Conservation (phyloP, 1,284 basidiomycete genomes). For the Puccinia polysora region DNA sequence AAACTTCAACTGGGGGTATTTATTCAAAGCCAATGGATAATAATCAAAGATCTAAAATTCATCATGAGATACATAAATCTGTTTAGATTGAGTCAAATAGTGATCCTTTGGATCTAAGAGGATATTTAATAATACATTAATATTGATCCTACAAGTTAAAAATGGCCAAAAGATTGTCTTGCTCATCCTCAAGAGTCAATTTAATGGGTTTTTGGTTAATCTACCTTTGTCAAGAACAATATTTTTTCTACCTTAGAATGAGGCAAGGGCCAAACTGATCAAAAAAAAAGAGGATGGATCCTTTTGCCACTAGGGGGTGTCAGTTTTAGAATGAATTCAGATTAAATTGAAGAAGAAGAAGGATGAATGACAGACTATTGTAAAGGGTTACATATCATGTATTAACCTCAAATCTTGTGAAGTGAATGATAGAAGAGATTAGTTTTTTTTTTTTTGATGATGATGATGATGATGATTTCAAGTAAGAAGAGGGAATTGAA, state of each 20-base stretch:
- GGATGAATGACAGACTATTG: too few relatives aligned
- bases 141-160: too few relatives aligned
- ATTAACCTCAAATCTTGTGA: too few relatives aligned
- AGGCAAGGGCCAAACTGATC: too few relatives aligned
- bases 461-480: too few relatives aligned
- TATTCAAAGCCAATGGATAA: too few relatives aligned
- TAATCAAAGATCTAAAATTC: conserved; percentile 92
- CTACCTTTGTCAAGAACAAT: conserved; percentile 97
- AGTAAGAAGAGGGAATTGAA: too few relatives aligned
- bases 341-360: too few relatives aligned
- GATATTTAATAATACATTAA: too few relatives aligned
- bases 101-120: conserved; percentile 85
- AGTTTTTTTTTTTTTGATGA: too few relatives aligned
- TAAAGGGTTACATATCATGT: too few relatives aligned
- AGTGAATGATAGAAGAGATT: neutral
- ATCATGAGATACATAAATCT: conserved; percentile 88
- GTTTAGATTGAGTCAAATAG: conserved; percentile 56
- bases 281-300: conserved; percentile 50
- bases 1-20: conserved; percentile 83
- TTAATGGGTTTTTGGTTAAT: conserved; percentile 93
- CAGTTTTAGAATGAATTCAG: too few relatives aligned
- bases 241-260: conserved; percentile 88
- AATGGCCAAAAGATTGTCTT: conserved; percentile 95
- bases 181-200: conserved; percentile 95
- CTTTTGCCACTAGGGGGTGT: neutral